Conservation (phyloP, 2,329 filamentous ascomycete genomes). For the Botryotinia calthae region DNA sequence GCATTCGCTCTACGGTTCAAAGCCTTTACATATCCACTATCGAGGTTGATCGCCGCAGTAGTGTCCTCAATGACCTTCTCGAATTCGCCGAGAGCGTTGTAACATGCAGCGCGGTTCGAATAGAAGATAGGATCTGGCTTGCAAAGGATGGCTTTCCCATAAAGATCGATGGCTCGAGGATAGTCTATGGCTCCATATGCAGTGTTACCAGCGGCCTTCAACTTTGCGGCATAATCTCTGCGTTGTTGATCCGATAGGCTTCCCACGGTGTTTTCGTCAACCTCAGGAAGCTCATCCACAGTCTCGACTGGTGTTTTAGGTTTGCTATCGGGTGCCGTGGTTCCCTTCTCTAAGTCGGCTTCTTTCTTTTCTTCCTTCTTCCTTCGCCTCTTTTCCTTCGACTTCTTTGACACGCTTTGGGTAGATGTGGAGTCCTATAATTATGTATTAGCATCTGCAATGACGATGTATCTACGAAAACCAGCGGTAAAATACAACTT, state of each 20-base stretch:
- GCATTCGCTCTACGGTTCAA: conserved; percentile 94
- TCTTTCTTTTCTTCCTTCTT: conserved; percentile 74
- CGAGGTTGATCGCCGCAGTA: conserved; percentile 87
- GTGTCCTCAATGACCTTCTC: conserved; percentile 96
- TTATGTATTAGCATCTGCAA: conserved; percentile 25
- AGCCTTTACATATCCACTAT: conserved; percentile 95
- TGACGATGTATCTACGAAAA: conserved; percentile 3
- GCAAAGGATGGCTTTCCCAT: conserved; percentile 94
- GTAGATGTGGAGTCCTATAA: conserved; percentile 28
- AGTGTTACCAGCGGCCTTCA: conserved; percentile 95
- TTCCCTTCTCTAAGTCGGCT: conserved; percentile 67
- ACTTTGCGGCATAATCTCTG: conserved; percentile 81
- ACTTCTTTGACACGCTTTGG: conserved; percentile 59
- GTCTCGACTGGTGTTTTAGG: conserved; percentile 54
- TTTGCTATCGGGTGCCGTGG: conserved; percentile 43
- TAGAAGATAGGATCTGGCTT: conserved; percentile 98
- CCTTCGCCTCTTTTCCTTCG: conserved; percentile 84
- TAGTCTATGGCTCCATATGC: conserved; percentile 94
- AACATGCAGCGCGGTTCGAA: conserved; percentile 97
- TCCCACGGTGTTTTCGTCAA: conserved; percentile 56
- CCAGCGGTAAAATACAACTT: conserved; percentile 36
- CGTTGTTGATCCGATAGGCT: conserved; percentile 61
- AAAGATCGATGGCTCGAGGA: conserved; percentile 88
- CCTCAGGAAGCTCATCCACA: conserved; percentile 68
- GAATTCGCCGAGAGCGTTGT: conserved; percentile 90